Evolutionary conservation across 2,329 filamentous ascomycete species (phyloP).

Genomic region (Ceratocystis variospora): DNA sequence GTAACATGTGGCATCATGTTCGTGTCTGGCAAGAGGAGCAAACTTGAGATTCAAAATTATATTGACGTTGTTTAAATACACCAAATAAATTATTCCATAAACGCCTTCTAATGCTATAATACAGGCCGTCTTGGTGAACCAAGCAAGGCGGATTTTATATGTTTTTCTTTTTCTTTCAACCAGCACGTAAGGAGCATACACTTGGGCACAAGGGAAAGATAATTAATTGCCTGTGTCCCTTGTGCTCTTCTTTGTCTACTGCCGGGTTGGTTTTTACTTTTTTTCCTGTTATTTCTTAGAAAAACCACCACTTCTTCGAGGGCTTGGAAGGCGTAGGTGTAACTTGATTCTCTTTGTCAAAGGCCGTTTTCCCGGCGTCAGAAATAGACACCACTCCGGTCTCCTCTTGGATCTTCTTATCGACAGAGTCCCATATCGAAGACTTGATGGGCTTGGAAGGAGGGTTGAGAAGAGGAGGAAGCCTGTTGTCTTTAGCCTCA

Average conservation of each 20-base stretch:
- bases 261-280: background rate
- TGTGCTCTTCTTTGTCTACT: background rate
- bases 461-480: slow-evolving; percentile 38
- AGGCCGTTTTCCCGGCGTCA: background rate
- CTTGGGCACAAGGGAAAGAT: background rate
- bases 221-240: background rate
- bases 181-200: background rate
- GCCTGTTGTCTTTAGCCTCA: slow-evolving; percentile 34
- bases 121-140: slow-evolving; percentile 20
- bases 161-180: background rate
- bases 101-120: slow-evolving; percentile 33
- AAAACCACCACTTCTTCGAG: slow-evolving; percentile 20
- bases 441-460: slow-evolving; percentile 27
- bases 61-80: slow-evolving; percentile 20
- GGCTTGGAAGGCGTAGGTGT: slow-evolving; percentile 21
- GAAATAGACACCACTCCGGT: background rate
- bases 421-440: slow-evolving; percentile 20
- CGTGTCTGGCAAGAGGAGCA: background rate
- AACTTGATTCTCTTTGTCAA: slow-evolving; percentile 5
- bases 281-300: background rate
- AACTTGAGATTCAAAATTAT: background rate
- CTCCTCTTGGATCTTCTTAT: slow-evolving; percentile 19
- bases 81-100: slow-evolving; percentile 25
- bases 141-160: background rate
- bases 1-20: background rate